Evolutionary conservation across 495 filamentous ascomycete species (phyloP).

Genomic region (Hypoxylon crocopeplum): DNA sequence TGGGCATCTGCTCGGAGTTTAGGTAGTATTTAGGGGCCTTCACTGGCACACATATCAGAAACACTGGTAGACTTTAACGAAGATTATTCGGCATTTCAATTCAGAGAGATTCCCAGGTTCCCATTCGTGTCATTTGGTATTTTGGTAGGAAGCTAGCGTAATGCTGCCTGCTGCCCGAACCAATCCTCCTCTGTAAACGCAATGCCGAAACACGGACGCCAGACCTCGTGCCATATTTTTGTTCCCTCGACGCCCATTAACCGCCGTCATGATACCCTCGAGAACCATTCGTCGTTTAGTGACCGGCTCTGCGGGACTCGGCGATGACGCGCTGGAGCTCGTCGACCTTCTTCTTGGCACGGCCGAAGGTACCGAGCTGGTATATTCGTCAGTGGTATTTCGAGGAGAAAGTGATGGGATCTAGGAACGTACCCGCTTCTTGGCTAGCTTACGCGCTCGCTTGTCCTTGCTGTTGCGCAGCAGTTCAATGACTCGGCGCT

Average conservation of each 20-base stretch:
- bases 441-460: constrained; percentile 97
- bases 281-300: constrained; percentile 65
- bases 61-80: not conserved
- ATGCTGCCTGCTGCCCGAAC: constrained; percentile 27
- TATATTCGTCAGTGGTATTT: constrained; percentile 25
- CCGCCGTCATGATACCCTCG: constrained; percentile 44
- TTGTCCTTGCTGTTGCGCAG: constrained; percentile 99
- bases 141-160: constrained; percentile 21
- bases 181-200: constrained; percentile 34
- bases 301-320: constrained; percentile 82
- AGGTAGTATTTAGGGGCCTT: constrained; percentile 3
- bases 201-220: constrained; percentile 40
- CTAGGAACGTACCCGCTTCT: constrained; percentile 82
- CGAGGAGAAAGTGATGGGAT: not conserved
- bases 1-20: constrained; percentile 24
- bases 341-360: constrained; percentile 98
- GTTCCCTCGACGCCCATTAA: constrained; percentile 25
- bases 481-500: constrained; percentile 97
- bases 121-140: constrained; percentile 27
- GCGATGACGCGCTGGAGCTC: constrained; percentile 97
- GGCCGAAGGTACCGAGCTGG: constrained; percentile 93
- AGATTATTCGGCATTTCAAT: not conserved
- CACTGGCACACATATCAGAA: not conserved
- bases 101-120: constrained; percentile 3
- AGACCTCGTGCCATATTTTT: constrained; percentile 31